Percentiles rank a stretch among this genome's conserved stretches.
Conservation (phyloP, 2,329 filamentous ascomycete genomes). For the Lachnellula occidentalis region DNA sequence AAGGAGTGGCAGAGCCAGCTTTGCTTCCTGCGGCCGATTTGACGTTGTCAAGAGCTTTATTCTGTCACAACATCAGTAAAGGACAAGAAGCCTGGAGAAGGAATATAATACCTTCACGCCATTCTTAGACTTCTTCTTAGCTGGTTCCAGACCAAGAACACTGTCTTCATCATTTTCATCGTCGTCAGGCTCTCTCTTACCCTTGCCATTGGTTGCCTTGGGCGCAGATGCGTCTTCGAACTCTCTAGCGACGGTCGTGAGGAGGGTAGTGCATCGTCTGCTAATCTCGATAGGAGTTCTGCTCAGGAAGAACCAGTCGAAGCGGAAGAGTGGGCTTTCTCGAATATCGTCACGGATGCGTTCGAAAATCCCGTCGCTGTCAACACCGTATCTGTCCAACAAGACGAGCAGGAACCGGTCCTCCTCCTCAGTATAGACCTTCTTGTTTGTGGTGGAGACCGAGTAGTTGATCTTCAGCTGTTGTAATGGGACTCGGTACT, state of each 20-base stretch:
- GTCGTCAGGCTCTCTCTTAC: slow-evolving; percentile 71
- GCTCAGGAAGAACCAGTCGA: slow-evolving; percentile 99
- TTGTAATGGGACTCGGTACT: slow-evolving; percentile 95
- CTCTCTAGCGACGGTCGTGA: slow-evolving; percentile 91
- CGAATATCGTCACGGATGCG: slow-evolving; percentile 96
- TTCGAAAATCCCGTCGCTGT: slow-evolving; percentile 85
- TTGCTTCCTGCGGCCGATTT: slow-evolving; percentile 68
- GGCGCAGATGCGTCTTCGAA: slow-evolving; percentile 64
- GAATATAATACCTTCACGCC: slow-evolving; percentile 57
- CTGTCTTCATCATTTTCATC: slow-evolving; percentile 82
- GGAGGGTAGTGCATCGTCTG: slow-evolving; percentile 84
- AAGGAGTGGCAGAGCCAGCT: slow-evolving; percentile 68
- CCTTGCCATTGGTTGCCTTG: slow-evolving; percentile 53
- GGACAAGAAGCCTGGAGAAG: slow-evolving; percentile 6
- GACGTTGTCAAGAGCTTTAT: slow-evolving; percentile 86
- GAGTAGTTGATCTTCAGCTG: slow-evolving; percentile 99
- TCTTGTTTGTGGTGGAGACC: slow-evolving; percentile 98
- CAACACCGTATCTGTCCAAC: slow-evolving; percentile 86
- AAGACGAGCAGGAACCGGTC: slow-evolving; percentile 93
- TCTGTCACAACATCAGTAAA: slow-evolving; percentile 47
- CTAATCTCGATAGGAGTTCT: slow-evolving; percentile 89
- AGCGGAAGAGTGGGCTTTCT: slow-evolving; percentile 89
- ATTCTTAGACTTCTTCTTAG: slow-evolving; percentile 92
- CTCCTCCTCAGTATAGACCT: slow-evolving; percentile 98
- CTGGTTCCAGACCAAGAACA: slow-evolving; percentile 73